Evolutionary conservation across 345 rosid genomes (phyloP), one percentile per base, ranked within the genome.

Genomic region (Odontarrhena argentea): DNA sequence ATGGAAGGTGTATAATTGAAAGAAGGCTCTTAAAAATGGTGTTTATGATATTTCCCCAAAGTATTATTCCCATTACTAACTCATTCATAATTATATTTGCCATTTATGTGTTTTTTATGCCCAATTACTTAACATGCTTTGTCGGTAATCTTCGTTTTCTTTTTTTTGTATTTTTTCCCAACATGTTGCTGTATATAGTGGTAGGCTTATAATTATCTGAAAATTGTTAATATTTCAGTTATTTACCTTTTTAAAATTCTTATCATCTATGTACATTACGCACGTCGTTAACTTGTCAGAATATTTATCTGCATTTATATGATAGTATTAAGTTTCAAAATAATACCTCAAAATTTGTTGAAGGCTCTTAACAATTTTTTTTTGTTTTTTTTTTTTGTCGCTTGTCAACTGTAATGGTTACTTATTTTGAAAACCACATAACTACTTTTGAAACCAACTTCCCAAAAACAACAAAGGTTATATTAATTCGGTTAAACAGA

Each of bases 111-210:
- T 43, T 43, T 22, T 15, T 32, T 38, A 36, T 4, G 45, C 55
- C 54, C 34, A 26, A 35, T 53, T 69, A 52, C 55, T 42, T 13
- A 10, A 60, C 74, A 60, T 52, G 34, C 44, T 52, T 6, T 61
- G 40, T 61, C 59, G 41, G 37, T 34, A 30, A 28, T 69, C 40
- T 58, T 40, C 14, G n/a, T 30, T 52, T 52, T 50, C 34, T 26
- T 50, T 26, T 50, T 34, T 60, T 18, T 18, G 22, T 13, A 30
- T 40, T 60, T 22, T 52, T 51, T 43, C 52, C 46, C 38, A 18
- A 51, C 60, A 60, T 42, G 67, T 51, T 51, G 65, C 58, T 38
- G 9, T 41, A 60, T 51, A 69, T 51, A 53, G 60, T 60, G 51
- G 74, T 52, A 60, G 32, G 42, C 52, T 69, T 69, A 32, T 32